Percentiles rank a stretch among this genome's conserved stretches.
Evolutionary conservation across 352 stramenopile genomes (phyloP).

Genomic region (Pythium rishiriense): DNA sequence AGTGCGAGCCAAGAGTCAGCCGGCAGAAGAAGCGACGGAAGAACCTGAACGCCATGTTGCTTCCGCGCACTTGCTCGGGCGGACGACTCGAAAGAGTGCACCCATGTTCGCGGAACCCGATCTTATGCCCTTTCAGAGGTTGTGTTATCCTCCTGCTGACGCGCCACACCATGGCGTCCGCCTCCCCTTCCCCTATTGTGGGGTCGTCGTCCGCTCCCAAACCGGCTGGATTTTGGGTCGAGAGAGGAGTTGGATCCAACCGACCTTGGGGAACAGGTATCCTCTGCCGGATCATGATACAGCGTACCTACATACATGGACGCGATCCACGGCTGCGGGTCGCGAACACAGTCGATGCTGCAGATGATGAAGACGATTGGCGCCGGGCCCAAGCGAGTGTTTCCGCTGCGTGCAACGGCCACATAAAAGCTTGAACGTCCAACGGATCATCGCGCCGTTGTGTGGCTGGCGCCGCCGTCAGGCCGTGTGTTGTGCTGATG

Average conservation of each 20-base stretch:
- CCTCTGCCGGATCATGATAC: neutral
- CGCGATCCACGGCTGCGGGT: neutral
- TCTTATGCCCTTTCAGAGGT: constrained; percentile 17
- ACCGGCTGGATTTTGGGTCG: constrained; percentile 6
- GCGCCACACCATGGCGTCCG: neutral
- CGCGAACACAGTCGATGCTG: neutral
- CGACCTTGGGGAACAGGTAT: neutral
- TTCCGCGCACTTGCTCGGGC: neutral
- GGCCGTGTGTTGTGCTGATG: neutral
- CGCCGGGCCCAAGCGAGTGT: too few species aligned
- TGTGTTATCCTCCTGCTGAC: neutral
- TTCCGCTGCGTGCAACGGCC: neutral
- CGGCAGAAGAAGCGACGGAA: constrained; percentile 1
- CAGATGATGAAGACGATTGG: too few species aligned
- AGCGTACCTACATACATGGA: neutral
- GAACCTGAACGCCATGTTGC: neutral
- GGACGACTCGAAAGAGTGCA: constrained; percentile 7
- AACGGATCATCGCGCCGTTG: neutral
- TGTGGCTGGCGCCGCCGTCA: too few species aligned
- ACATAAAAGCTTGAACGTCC: neutral
- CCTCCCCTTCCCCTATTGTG: constrained; percentile 20
- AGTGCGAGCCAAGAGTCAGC: neutral
- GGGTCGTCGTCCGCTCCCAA: constrained; percentile 5
- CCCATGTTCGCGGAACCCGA: constrained; percentile 10
- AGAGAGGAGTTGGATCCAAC: neutral